Evolutionary conservation across 805 yeast species (phyloP).

Genomic region (Candida insectalens): DNA sequence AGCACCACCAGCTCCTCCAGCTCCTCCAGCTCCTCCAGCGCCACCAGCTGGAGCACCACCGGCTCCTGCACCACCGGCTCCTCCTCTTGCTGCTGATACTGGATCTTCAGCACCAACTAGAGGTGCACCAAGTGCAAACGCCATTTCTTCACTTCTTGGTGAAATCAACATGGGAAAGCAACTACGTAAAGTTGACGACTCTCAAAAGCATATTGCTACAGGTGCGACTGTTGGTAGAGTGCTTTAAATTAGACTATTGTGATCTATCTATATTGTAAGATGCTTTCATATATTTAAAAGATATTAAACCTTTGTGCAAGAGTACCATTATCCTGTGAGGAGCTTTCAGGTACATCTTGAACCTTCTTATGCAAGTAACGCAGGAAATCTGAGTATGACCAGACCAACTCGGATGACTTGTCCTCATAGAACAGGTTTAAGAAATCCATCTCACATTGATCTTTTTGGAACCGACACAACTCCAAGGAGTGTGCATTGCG

Average conservation of each 20-base stretch:
- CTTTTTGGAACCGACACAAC: constrained; percentile 55
- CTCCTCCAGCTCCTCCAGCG: constrained; percentile 20
- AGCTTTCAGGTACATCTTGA: constrained; percentile 32
- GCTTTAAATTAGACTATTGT: constrained; percentile 9
- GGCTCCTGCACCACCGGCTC: constrained; percentile 25
- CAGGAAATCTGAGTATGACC: constrained; percentile 59
- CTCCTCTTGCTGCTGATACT: not conserved
- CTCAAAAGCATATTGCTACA: constrained; percentile 35
- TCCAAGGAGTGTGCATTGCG: constrained; percentile 38
- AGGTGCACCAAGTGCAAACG: constrained; percentile 20
- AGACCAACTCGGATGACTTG: constrained; percentile 39
- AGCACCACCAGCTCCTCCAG: constrained; percentile 8
- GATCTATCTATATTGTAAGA: not conserved
- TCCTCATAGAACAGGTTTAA: constrained; percentile 68
- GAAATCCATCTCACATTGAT: constrained; percentile 49
- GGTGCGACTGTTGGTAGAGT: constrained; percentile 44
- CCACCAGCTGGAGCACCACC: constrained; percentile 17
- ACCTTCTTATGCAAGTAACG: constrained; percentile 58
- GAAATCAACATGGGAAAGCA: constrained; percentile 45
- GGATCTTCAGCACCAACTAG: constrained; percentile 20
- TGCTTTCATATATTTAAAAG: not conserved
- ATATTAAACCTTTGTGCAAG: not conserved
- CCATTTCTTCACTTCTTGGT: constrained; percentile 35
- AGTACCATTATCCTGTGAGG: not conserved
- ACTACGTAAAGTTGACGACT: constrained; percentile 41